Percentiles rank a stretch among this genome's conserved stretches.
phyloP scores from a whole-genome alignment of 176 grass and related monocot genomes.

The Ananas comosus region DNA sequence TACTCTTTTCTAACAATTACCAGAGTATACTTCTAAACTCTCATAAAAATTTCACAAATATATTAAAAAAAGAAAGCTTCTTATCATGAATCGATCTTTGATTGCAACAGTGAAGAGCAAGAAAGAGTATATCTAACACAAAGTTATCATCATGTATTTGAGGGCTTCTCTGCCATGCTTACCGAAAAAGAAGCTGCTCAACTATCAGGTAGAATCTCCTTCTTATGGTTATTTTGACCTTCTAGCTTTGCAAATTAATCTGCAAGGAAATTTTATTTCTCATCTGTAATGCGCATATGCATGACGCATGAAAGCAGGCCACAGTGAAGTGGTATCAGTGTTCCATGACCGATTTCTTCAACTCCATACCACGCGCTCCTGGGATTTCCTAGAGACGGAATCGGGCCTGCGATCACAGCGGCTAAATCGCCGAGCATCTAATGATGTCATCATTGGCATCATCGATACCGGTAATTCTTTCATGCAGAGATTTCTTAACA shows the following conservation, averaged over 20 bases:
- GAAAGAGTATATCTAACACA: conserved; percentile 51
- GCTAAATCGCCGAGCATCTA: conserved; percentile 53
- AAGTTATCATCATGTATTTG: conserved; percentile 86
- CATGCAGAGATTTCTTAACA: conserved; percentile 2
- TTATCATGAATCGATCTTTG: neutral
- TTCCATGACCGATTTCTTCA: conserved; percentile 68
- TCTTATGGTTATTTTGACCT: neutral
- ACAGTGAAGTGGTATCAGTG: conserved; percentile 72
- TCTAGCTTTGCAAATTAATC: neutral
- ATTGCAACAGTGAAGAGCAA: conserved; percentile 40
- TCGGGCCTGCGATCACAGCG: conserved; percentile 54
- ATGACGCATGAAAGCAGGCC: conserved; percentile 21
- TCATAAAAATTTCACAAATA: neutral
- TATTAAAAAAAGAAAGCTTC: neutral
- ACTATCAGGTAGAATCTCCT: conserved; percentile 41
- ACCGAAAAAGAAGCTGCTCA: conserved; percentile 68
- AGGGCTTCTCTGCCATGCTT: conserved; percentile 71
- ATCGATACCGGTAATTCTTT: conserved; percentile 53
- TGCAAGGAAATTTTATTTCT: neutral
- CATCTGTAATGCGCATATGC: neutral
- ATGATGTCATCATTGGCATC: conserved; percentile 72
- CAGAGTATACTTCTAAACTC: neutral
- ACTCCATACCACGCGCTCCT: conserved; percentile 91
- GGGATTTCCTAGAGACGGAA: conserved; percentile 76
- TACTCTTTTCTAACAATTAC: neutral